Percentiles rank a stretch among this genome's conserved stretches.
These are phyloP conservation scores for Geotrichum ghanense DNA, from an alignment of 805 yeast species.

Conservation along the genomic window DNA sequence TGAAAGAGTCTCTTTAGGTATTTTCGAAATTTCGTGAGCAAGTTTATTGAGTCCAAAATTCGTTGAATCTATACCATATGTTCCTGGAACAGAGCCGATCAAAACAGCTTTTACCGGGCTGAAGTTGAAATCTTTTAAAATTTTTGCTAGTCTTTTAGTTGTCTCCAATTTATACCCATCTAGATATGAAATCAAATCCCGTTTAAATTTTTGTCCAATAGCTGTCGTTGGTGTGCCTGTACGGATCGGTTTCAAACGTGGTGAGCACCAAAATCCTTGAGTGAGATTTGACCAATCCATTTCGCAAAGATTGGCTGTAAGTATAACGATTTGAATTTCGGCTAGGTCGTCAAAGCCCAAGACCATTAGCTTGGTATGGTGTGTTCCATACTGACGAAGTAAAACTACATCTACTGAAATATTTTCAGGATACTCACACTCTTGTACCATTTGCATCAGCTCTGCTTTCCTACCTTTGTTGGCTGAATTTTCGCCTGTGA, in stretches of 20 bases:
- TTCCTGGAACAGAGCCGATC: constrained; percentile 25
- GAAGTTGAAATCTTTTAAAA: constrained; percentile 19
- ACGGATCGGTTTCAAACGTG: constrained; percentile 9
- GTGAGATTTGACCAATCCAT: constrained; percentile 24
- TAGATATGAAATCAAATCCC: constrained; percentile 19
- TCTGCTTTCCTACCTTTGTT: constrained; percentile 3
- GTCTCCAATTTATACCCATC: constrained; percentile 13
- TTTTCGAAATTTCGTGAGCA: constrained; percentile 6
- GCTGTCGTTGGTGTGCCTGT: background rate
- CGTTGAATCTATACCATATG: constrained; percentile 8
- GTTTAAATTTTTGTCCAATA: constrained; percentile 13
- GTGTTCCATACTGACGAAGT: constrained; percentile 19
- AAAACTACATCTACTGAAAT: constrained; percentile 14
- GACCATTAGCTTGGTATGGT: constrained; percentile 26
- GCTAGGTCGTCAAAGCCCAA: constrained; percentile 10
- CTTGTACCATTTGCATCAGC: constrained; percentile 4
- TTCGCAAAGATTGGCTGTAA: constrained; percentile 24
- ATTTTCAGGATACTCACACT: constrained; percentile 8
- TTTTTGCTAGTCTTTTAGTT: constrained; percentile 9
- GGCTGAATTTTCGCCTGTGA: constrained; percentile 13
- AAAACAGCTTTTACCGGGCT: constrained; percentile 15
- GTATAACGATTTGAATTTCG: constrained; percentile 19
- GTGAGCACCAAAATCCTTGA: constrained; percentile 24
- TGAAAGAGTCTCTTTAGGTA: background rate
- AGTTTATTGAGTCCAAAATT: constrained; percentile 17